Conservation (phyloP, 2,329 filamentous ascomycete genomes). For the Sclerotinia spermophila region DNA sequence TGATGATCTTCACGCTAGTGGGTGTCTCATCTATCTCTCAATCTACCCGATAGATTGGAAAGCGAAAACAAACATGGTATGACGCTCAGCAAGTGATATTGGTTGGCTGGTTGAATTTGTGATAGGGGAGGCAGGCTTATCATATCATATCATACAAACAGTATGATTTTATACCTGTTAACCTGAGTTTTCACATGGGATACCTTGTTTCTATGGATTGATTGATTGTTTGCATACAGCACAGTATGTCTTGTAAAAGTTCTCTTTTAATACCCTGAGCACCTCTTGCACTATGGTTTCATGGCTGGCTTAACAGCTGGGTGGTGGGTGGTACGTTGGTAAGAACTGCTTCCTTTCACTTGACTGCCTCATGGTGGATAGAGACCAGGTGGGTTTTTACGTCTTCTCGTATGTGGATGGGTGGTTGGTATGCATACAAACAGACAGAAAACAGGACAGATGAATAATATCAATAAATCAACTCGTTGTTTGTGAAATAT, state of each 20-base stretch:
- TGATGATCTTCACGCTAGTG: neutral
- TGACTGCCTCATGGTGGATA: neutral
- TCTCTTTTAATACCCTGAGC: neutral
- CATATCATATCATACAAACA: neutral
- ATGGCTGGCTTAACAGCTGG: neutral
- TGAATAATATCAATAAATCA: conserved; percentile 6
- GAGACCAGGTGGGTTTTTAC: neutral
- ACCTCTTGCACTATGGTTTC: neutral
- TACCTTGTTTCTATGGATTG: conserved; percentile 7
- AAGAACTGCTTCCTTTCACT: neutral
- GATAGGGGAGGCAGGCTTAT: neutral
- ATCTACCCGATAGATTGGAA: conserved; percentile 11
- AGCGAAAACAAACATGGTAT: neutral
- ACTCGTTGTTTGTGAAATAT: neutral
- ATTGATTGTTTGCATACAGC: conserved; percentile 8
- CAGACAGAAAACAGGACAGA: neutral
- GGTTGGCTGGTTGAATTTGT: neutral
- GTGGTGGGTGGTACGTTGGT: neutral
- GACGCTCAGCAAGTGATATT: conserved; percentile 6
- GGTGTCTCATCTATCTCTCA: conserved; percentile 3
- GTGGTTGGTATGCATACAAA: neutral
- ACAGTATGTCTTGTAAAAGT: neutral
- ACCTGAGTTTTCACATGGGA: neutral
- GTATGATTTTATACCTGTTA: conserved; percentile 8
- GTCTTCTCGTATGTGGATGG: neutral